Conservation (phyloP, 2,329 filamentous ascomycete genomes). For the Diplocarpon rosae region DNA sequence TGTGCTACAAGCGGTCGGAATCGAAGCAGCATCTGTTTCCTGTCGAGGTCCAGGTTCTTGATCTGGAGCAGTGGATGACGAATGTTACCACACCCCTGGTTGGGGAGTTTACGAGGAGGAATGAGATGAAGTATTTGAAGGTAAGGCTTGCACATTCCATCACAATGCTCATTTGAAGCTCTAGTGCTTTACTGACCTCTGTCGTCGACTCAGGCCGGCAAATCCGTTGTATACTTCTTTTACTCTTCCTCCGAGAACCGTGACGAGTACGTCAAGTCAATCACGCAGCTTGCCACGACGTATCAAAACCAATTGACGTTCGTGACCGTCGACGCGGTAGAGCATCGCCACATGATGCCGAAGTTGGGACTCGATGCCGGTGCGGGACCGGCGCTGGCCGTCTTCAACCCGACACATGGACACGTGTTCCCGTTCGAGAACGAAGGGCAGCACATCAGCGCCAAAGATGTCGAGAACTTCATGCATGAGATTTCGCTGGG, state of each 20-base stretch:
- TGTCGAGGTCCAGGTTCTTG: slow-evolving; percentile 27
- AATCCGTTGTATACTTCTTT: slow-evolving; percentile 32
- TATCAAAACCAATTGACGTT: slow-evolving; percentile 38
- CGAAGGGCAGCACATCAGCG: slow-evolving; percentile 21
- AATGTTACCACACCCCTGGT: slow-evolving; percentile 32
- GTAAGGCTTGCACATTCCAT: slow-evolving; percentile 19
- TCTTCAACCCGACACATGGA: slow-evolving; percentile 36
- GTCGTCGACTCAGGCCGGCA: slow-evolving; percentile 26
- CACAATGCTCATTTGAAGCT: not conserved
- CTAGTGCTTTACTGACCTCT: not conserved
- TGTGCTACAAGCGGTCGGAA: slow-evolving; percentile 34
- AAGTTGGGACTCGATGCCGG: slow-evolving; percentile 30
- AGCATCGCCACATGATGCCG: slow-evolving; percentile 35
- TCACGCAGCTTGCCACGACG: slow-evolving; percentile 34
- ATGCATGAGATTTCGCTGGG: slow-evolving; percentile 35
- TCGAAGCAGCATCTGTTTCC: slow-evolving; percentile 27
- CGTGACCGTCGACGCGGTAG: slow-evolving; percentile 34
- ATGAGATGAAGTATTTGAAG: slow-evolving; percentile 33
- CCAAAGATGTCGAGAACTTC: slow-evolving; percentile 32
- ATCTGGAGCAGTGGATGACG: slow-evolving; percentile 31
- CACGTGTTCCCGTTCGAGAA: slow-evolving; percentile 33
- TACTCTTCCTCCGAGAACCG: slow-evolving; percentile 24
- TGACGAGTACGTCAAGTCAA: slow-evolving; percentile 27
- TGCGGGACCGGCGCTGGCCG: slow-evolving; percentile 28
- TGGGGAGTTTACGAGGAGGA: slow-evolving; percentile 34